phyloP scores from a whole-genome alignment of 2,329 filamentous ascomycete genomes.

The Colletotrichum trifolii region DNA sequence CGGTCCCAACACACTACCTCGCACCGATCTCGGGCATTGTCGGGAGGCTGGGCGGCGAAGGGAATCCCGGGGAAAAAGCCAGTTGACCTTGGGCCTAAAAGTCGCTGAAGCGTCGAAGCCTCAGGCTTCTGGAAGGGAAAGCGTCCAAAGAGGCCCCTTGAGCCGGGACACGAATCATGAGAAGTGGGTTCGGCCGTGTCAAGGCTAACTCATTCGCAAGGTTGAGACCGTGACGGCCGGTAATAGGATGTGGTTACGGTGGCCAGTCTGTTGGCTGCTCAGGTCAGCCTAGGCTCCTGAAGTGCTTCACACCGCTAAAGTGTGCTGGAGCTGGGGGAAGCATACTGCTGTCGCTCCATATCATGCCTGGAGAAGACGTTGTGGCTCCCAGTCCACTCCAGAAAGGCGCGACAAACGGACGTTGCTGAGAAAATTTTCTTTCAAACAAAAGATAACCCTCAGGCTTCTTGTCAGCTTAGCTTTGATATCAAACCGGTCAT shows the following conservation, averaged over 20 bases:
- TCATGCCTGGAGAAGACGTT: too few species aligned
- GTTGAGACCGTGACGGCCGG: conserved; percentile 28
- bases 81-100: conserved; percentile 8
- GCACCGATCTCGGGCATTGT: conserved; percentile 37
- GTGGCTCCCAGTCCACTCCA: too few species aligned
- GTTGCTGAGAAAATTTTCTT: conserved; percentile 27
- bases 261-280: neutral
- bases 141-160: conserved; percentile 18
- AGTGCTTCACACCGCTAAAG: too few species aligned
- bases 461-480: conserved; percentile 29
- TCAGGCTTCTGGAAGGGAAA: conserved; percentile 6
- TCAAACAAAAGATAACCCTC: conserved; percentile 15
- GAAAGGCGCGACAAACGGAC: conserved; percentile 1
- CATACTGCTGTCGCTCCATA: too few species aligned
- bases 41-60: conserved; percentile 33
- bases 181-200: conserved; percentile 34
- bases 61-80: conserved; percentile 14
- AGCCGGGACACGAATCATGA: conserved; percentile 35
- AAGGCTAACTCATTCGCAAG: conserved; percentile 19
- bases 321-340: too few species aligned
- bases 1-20: conserved; percentile 28
- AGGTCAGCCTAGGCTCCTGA: neutral
- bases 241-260: neutral
- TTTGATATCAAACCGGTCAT: conserved; percentile 37
- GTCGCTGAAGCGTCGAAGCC: neutral